Evolutionary conservation across 1,139 yeast species (phyloP).

Genomic region (Starmera stellimalicola): DNA sequence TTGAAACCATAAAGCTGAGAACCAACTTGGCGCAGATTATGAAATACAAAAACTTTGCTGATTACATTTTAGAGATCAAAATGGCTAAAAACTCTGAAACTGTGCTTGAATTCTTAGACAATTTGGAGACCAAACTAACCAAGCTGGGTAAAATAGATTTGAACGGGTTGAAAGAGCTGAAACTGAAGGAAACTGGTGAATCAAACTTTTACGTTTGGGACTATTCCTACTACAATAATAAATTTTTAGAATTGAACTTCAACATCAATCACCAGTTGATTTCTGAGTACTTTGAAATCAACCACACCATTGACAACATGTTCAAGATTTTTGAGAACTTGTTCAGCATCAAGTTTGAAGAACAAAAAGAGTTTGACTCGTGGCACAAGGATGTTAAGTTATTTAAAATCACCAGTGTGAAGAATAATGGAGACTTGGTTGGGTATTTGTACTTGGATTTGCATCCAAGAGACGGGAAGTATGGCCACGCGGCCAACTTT

Average conservation of each 20-base stretch:
- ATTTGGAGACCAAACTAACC: conserved; percentile 45
- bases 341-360: conserved; percentile 47
- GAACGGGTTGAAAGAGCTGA: conserved; percentile 37
- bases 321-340: conserved; percentile 57
- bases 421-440: conserved; percentile 45
- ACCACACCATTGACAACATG: conserved; percentile 59
- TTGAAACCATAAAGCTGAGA: conserved; percentile 51
- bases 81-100: conserved; percentile 64
- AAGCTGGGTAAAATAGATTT: conserved; percentile 54
- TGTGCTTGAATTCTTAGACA: conserved; percentile 52
- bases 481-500: conserved; percentile 82
- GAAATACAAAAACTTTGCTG: conserved; percentile 62
- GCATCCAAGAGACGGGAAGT: conserved; percentile 81
- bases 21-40: conserved; percentile 50
- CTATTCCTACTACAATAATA: conserved; percentile 52
- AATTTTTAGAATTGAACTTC: conserved; percentile 55
- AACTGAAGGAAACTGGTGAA: conserved; percentile 39
- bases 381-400: conserved; percentile 82
- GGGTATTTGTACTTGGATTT: conserved; percentile 78
- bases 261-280: conserved; percentile 64
- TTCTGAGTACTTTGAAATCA: conserved; percentile 71
- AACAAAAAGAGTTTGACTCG: conserved; percentile 28
- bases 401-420: conserved; percentile 62
- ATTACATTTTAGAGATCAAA: conserved; percentile 61
- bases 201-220: conserved; percentile 67